phyloP scores from a whole-genome alignment of 768 basidiomycete genomes.

The Mycena leptocephala region DNA sequence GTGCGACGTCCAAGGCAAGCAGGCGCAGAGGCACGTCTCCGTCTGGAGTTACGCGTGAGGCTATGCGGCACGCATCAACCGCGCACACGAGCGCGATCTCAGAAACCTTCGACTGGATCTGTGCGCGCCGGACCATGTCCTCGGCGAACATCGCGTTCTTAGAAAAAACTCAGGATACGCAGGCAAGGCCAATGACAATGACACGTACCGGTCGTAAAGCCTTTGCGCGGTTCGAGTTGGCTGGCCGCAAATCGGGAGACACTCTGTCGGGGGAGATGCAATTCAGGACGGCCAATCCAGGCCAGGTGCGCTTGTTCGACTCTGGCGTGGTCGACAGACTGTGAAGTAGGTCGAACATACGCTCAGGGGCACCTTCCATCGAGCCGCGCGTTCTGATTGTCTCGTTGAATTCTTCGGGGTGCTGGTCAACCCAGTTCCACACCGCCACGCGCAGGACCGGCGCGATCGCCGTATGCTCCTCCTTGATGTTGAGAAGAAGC shows the following conservation, averaged over 20 bases:
- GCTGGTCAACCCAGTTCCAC: constrained; percentile 93
- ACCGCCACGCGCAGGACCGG: constrained; percentile 82
- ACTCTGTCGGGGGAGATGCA: constrained; percentile 85
- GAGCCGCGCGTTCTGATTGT: constrained; percentile 73
- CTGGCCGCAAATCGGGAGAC: constrained; percentile 63
- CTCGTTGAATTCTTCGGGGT: constrained; percentile 86
- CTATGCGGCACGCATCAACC: constrained; percentile 85
- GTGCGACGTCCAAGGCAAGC: constrained; percentile 81
- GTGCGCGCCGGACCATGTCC: constrained; percentile 73
- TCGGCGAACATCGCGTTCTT: constrained; percentile 76
- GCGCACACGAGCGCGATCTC: constrained; percentile 82
- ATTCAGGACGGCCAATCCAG: constrained; percentile 82
- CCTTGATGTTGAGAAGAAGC: constrained; percentile 87
- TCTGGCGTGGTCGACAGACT: constrained; percentile 54
- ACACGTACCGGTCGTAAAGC: constrained; percentile 42
- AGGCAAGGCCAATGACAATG: background rate
- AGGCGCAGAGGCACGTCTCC: constrained; percentile 76
- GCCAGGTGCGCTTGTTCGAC: constrained; percentile 76
- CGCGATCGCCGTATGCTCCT: constrained; percentile 82
- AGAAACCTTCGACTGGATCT: constrained; percentile 68
- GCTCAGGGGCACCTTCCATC: constrained; percentile 88
- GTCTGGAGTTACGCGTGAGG: constrained; percentile 64
- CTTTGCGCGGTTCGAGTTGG: constrained; percentile 46
- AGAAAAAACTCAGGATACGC: background rate
- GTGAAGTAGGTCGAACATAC: constrained; percentile 87